phyloP scores from a whole-genome alignment of 148 eudicot genomes.

The Simmondsia chinensis region DNA sequence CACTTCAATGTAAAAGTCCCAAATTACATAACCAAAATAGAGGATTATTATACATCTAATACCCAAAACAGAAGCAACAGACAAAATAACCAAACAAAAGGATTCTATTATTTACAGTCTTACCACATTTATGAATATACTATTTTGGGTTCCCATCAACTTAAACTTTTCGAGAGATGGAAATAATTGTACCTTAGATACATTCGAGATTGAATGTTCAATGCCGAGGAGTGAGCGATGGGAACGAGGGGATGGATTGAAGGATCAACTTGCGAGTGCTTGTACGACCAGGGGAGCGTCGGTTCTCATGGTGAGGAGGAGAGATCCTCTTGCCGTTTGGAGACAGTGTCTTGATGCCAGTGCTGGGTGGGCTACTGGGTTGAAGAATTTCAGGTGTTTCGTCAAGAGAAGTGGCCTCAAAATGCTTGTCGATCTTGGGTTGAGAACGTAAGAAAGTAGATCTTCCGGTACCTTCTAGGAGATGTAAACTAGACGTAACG shows the following conservation, averaged over 20 bases:
- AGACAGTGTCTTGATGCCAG: constrained; percentile 50
- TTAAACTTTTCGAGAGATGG: no score
- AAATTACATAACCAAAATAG: constrained; percentile 2
- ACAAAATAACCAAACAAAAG: no score
- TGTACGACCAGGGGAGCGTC: constrained; percentile 34
- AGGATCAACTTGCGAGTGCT: constrained; percentile 77
- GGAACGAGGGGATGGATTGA: constrained; percentile 79
- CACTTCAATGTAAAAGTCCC: not conserved
- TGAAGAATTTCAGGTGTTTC: constrained; percentile 69
- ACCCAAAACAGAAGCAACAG: not conserved
- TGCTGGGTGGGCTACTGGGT: constrained; percentile 36
- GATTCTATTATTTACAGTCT: no score
- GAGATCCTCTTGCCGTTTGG: constrained; percentile 77
- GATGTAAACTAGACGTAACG: constrained; percentile 26
- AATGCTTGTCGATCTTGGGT: constrained; percentile 30
- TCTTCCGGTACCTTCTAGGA: constrained; percentile 28
- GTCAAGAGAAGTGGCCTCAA: constrained; percentile 26
- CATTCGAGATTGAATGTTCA: constrained; percentile 23
- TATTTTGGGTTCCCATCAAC: no score
- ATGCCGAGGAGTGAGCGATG: constrained; percentile 63
- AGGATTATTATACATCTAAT: constrained; percentile 21
- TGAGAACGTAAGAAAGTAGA: constrained; percentile 30
- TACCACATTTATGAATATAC: no score
- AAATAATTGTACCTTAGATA: no score
- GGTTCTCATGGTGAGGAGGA: constrained; percentile 55